A percentile compares a stretch with the other conserved stretches of the same genome.
Conservation (phyloP, 2,329 filamentous ascomycete species). For the Clonostachys rhizophaga region DNA sequence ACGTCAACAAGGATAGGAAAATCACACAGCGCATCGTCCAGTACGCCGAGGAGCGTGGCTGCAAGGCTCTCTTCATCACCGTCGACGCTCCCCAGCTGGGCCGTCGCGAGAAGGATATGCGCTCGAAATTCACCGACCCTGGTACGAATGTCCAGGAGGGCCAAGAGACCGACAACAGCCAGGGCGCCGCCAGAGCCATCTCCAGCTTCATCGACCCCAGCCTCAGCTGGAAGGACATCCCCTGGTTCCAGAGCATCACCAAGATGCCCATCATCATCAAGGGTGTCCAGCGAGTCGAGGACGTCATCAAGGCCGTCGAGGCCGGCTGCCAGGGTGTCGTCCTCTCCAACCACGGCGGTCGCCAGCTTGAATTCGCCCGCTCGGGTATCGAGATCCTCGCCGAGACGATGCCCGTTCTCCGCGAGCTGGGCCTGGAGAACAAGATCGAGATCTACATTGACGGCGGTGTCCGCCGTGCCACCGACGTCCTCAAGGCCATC, state of each 20-base stretch:
- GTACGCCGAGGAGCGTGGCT: constrained; percentile 87
- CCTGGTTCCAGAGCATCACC: constrained; percentile 89
- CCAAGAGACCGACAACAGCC: constrained; percentile 73
- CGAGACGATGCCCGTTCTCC: constrained; percentile 86
- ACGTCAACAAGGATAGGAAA: constrained; percentile 91
- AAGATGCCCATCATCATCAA: constrained; percentile 95
- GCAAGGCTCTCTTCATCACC: constrained; percentile 95
- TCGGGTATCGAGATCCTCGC: constrained; percentile 87
- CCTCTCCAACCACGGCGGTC: constrained; percentile 91
- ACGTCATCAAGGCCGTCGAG: constrained; percentile 84
- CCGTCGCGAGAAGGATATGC: constrained; percentile 96
- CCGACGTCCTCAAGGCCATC: constrained; percentile 92
- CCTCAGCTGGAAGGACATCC: constrained; percentile 89
- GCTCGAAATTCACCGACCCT: constrained; percentile 79
- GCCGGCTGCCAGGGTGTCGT: constrained; percentile 83
- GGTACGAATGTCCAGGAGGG: constrained; percentile 80
- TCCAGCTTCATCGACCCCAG: constrained; percentile 94
- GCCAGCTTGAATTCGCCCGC: constrained; percentile 88
- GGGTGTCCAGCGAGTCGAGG: constrained; percentile 93
- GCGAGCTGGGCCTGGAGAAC: constrained; percentile 66
- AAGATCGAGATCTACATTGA: constrained; percentile 87
- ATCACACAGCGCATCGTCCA: constrained; percentile 88
- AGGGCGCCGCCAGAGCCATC: constrained; percentile 92
- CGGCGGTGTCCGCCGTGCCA: constrained; percentile 83
- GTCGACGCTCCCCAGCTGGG: constrained; percentile 96